Evolutionary conservation across 257 asterid species (phyloP), one percentile per base, ranked within the genome.

Genomic region (Thymus mandschuricus): DNA sequence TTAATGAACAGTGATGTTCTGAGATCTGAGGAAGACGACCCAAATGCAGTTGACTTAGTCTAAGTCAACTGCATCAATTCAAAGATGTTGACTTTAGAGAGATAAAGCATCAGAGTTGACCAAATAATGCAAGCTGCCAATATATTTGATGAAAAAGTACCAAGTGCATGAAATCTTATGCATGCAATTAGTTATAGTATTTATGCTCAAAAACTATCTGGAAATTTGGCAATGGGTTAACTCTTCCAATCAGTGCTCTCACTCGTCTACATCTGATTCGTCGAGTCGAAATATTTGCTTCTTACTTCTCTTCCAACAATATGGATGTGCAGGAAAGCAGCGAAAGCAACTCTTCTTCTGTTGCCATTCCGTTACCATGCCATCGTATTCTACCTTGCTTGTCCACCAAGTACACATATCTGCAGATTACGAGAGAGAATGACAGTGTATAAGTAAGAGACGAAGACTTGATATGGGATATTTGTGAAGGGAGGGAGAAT

Each of bases 361-460:
- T 82, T 29, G 97, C 97, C 58, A 51, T 33, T 59, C 99, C 99
- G 72, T 43, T 82, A 62, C 94, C 96, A 71, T 90, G 96, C 99
- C 99, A 95, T 71, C 99, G 79, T 68, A 95, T 78, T 81, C 96
- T 84, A 66, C 99, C 99, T 43, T 74, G 83, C 55, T 85, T 85
- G 83, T 95, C 99, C 8, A 95, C 71, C 78, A 95, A 87, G 86
- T 84, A 92, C 34, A 88, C 59, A 72, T 95, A 90, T 78, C 99
- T 95, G 88, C 40, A 72, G 10, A 76, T 43, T 10, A 67, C 35
- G 34, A 41, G 59, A 49, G 62, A 41, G 59, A 49, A 59, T 15
- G 0, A 15, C 10, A 72, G 61, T 29, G 10, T 56, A 29, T 41
- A 10, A 68, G 41, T 38, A 11, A 55, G 33, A 31, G 13, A 6